Conservation (phyloP, 2,329 filamentous ascomycete species). For the Talaromyces verruculosus region DNA sequence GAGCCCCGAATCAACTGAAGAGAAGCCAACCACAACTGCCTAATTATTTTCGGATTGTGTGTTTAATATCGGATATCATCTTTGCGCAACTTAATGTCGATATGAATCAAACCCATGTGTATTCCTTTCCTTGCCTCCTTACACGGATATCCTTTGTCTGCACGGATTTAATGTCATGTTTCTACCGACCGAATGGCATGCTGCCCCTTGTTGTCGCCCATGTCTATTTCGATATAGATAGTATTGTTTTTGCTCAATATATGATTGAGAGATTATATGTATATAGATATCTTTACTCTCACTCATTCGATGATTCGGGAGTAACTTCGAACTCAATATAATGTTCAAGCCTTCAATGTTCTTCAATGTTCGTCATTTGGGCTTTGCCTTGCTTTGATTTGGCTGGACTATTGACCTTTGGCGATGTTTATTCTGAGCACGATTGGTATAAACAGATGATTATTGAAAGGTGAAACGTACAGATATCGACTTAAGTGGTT, state of each 20-base stretch:
- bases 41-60: not conserved
- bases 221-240: slow-evolving; percentile 11
- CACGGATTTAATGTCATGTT: slow-evolving; percentile 4
- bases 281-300: slow-evolving; percentile 17
- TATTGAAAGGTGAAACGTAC: too few species aligned
- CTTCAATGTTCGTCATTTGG: too few species aligned
- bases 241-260: slow-evolving; percentile 13
- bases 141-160: slow-evolving; percentile 16
- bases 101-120: slow-evolving; percentile 15
- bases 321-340: not conserved
- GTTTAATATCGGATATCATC: not conserved
- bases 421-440: too few species aligned
- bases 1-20: slow-evolving; percentile 14
- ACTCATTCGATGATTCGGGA: not conserved
- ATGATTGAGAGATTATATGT: slow-evolving; percentile 13
- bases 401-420: too few species aligned
- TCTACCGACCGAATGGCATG: not conserved
- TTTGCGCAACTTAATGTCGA: slow-evolving; percentile 13
- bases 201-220: not conserved
- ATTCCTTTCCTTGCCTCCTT: slow-evolving; percentile 5
- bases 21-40: not conserved
- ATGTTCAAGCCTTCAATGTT: not conserved
- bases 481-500: too few species aligned
- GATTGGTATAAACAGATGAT: too few species aligned
- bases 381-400: too few species aligned